Conservation (phyloP, 139 green algal species). For the Marvania coccoides region DNA sequence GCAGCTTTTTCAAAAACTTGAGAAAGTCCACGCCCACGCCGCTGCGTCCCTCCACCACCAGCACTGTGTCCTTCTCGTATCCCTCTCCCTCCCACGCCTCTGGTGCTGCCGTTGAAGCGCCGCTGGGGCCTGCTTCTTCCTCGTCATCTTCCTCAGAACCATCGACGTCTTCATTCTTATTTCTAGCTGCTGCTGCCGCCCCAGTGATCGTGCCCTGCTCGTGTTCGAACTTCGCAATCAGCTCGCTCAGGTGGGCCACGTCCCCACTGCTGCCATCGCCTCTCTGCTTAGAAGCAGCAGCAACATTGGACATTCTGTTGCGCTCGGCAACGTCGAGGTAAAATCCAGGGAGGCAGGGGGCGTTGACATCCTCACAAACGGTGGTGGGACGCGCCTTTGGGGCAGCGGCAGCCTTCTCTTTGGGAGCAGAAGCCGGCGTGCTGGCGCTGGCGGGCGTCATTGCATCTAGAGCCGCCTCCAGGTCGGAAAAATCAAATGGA, state of each 20-base stretch:
- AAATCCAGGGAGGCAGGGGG: conserved; percentile 42
- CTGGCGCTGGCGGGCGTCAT: background rate
- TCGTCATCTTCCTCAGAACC: background rate
- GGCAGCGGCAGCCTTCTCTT: background rate
- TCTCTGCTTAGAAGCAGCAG: background rate
- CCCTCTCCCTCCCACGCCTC: conserved; percentile 48
- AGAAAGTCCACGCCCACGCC: conserved; percentile 35
- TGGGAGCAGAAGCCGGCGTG: background rate
- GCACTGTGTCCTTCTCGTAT: conserved; percentile 52
- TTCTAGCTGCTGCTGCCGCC: conserved; percentile 26
- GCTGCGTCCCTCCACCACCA: background rate
- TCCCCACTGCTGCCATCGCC: background rate
- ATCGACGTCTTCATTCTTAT: no score
- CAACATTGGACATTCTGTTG: background rate
- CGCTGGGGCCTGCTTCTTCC: background rate
- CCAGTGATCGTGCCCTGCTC: no score
- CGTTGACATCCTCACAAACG: background rate
- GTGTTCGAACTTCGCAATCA: background rate
- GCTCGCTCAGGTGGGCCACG: background rate
- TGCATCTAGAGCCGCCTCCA: conserved; percentile 37
- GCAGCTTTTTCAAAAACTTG: conserved; percentile 49
- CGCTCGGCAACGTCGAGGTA: conserved; percentile 28
- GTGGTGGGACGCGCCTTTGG: background rate
- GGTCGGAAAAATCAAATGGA: conserved; percentile 43
- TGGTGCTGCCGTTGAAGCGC: no score